These are phyloP conservation scores for Colletotrichum sp. DNA, from an alignment of 2,329 filamentous ascomycete species.

Conservation along the genomic window DNA sequence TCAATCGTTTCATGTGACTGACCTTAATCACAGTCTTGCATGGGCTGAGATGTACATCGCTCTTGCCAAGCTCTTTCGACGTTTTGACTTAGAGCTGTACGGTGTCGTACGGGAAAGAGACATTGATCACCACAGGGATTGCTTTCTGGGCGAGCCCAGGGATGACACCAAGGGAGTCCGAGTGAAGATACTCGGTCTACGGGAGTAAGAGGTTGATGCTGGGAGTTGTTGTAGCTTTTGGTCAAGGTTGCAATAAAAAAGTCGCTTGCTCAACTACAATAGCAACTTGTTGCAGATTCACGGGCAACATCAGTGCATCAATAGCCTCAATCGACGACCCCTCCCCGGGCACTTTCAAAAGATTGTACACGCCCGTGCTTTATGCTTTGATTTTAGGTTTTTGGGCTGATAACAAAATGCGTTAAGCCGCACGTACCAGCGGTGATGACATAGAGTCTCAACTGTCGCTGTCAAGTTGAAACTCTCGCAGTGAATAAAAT, in stretches of 20 bases:
- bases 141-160: not conserved
- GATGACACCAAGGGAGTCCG: not conserved
- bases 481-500: not conserved
- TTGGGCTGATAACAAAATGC: not conserved
- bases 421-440: not conserved
- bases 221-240: not conserved
- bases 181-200: not conserved
- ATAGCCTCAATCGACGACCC: not conserved
- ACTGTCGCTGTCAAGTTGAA: not conserved
- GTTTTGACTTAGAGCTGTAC: conserved; percentile 24
- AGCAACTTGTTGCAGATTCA: not conserved
- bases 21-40: not conserved
- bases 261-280: not conserved
- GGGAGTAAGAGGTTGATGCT: not conserved
- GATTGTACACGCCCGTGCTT: not conserved
- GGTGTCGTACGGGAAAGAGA: conserved; percentile 21
- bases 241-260: not conserved
- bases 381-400: not conserved
- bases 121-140: conserved; percentile 4
- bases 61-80: conserved; percentile 2
- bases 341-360: not conserved
- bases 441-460: not conserved
- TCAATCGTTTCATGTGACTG: not conserved
- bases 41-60: not conserved
- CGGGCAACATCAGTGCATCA: not conserved